A percentile compares a stretch with the other conserved stretches of the same genome.
These are phyloP conservation scores for Aspergillus oerlinghausenensis DNA, from an alignment of 2,329 filamentous ascomycete genomes.

Conservation along the genomic window DNA sequence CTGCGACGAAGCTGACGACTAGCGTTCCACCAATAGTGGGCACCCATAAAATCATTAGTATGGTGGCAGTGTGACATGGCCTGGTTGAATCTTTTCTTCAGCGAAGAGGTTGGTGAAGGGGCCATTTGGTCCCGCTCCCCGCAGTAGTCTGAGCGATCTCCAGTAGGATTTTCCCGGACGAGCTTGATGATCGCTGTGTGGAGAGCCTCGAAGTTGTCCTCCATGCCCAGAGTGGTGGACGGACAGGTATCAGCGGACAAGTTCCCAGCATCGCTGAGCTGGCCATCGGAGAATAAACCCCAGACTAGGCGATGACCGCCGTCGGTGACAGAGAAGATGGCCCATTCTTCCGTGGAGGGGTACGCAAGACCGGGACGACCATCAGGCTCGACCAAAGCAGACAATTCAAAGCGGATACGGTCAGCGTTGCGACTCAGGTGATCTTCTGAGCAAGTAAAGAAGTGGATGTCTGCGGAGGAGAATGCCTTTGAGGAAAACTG, in stretches of 20 bases:
- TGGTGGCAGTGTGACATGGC: slow-evolving; percentile 73
- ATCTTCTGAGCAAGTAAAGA: slow-evolving; percentile 21
- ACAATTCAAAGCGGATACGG: slow-evolving; percentile 39
- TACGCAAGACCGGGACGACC: slow-evolving; percentile 60
- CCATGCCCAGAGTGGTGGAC: slow-evolving; percentile 52
- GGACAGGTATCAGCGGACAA: slow-evolving; percentile 44
- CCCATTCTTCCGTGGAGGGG: slow-evolving; percentile 78
- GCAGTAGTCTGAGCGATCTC: slow-evolving; percentile 47
- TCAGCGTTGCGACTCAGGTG: slow-evolving; percentile 31
- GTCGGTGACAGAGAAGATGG: slow-evolving; percentile 71
- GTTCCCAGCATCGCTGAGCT: slow-evolving; percentile 58
- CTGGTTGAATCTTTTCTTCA: slow-evolving; percentile 50
- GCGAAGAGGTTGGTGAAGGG: slow-evolving; percentile 15
- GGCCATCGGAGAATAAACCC: slow-evolving; percentile 59
- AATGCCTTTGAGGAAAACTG: slow-evolving; percentile 22
- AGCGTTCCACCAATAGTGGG: slow-evolving; percentile 81
- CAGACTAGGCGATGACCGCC: slow-evolving; percentile 68
- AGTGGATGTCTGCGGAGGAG: slow-evolving; percentile 29
- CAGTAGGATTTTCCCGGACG: slow-evolving; percentile 77
- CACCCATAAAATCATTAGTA: slow-evolving; percentile 75
- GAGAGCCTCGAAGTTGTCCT: slow-evolving; percentile 75
- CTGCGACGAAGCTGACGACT: slow-evolving; percentile 64
- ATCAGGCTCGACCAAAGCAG: slow-evolving; percentile 33
- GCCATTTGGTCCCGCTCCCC: slow-evolving; percentile 2
- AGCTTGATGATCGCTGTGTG: slow-evolving; percentile 76